Percentiles rank a stretch among this genome's conserved stretches.
These are phyloP conservation scores for Clarireedia paspali DNA, from an alignment of 2,329 filamentous ascomycete species.

Conservation along the genomic window DNA sequence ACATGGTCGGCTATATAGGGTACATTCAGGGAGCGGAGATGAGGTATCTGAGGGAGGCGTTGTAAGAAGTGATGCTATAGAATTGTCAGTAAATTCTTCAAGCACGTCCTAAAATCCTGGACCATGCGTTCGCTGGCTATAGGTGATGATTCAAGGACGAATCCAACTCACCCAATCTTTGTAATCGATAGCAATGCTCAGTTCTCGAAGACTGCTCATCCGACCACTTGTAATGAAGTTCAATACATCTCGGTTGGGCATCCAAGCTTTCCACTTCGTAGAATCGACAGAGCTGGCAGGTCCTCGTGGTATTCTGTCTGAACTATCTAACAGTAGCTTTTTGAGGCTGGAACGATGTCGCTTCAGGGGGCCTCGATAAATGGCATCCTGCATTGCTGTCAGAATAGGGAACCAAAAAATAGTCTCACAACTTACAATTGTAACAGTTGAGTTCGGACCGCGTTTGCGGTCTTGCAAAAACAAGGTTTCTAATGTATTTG, in stretches of 20 bases:
- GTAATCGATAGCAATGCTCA: slow-evolving; percentile 66
- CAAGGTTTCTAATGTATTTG: slow-evolving; percentile 71
- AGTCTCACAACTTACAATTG: slow-evolving; percentile 35
- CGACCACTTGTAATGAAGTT: slow-evolving; percentile 68
- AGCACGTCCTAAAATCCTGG: neutral
- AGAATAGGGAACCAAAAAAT: neutral
- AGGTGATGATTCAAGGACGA: no score
- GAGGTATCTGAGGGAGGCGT: slow-evolving; percentile 60
- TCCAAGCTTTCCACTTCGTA: slow-evolving; percentile 60
- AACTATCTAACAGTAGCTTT: slow-evolving; percentile 68
- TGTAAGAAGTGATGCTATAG: slow-evolving; percentile 70
- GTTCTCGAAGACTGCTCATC: slow-evolving; percentile 63
- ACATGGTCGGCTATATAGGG: slow-evolving; percentile 58
- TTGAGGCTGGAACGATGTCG: slow-evolving; percentile 64
- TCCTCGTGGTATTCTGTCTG: slow-evolving; percentile 41
- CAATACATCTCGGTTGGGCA: slow-evolving; percentile 60
- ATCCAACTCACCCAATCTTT: slow-evolving; percentile 66
- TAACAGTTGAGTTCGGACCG: slow-evolving; percentile 46
- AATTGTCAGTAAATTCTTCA: slow-evolving; percentile 6
- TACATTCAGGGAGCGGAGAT: slow-evolving; percentile 64
- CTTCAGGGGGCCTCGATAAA: slow-evolving; percentile 63
- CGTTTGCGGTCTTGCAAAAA: slow-evolving; percentile 62
- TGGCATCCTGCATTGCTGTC: slow-evolving; percentile 40
- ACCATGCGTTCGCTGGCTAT: neutral
- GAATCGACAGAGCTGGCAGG: slow-evolving; percentile 31